These are phyloP conservation scores for Linnemannia hyalina DNA, from an alignment of 192 early-diverging fungal genomes.

Conservation along the genomic window DNA sequence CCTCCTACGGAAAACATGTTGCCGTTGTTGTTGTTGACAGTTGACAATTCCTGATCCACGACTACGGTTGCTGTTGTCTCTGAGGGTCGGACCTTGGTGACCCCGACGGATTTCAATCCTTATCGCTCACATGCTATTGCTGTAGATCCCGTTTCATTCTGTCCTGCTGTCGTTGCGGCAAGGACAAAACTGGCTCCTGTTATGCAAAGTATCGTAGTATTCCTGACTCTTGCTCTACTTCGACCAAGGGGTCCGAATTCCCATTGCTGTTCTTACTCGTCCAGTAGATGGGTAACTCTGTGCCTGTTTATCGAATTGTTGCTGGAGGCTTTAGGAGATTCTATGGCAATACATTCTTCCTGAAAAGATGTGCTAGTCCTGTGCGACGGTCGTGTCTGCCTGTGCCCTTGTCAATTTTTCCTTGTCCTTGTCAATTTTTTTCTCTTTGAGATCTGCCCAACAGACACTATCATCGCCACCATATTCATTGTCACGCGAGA, in stretches of 20 bases:
- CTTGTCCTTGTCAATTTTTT: not conserved
- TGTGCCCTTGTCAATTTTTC: not conserved
- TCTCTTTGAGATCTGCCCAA: not conserved
- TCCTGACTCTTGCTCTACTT: not conserved
- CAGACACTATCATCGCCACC: not conserved
- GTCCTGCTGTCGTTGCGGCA: not conserved
- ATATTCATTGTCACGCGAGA: not conserved
- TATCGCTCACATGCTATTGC: not conserved
- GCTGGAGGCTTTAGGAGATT: slow-evolving; percentile 5
- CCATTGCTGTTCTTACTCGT: not conserved
- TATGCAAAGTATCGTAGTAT: not conserved
- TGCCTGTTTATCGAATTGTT: not conserved
- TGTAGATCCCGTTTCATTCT: not conserved
- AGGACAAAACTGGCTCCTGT: not conserved
- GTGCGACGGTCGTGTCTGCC: not conserved
- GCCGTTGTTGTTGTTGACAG: not conserved
- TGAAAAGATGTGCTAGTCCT: not conserved
- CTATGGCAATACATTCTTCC: slow-evolving; percentile 7
- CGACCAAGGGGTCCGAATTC: not conserved
- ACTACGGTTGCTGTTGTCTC: not conserved
- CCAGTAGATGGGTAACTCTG: not conserved
- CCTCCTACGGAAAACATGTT: not conserved
- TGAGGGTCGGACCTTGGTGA: not conserved
- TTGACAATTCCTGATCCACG: not conserved
- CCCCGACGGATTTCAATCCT: not conserved